Evolutionary conservation across 768 basidiomycete species (phyloP), one percentile per base, ranked within the genome.

Genomic region (Mycena rebaudengoi): DNA sequence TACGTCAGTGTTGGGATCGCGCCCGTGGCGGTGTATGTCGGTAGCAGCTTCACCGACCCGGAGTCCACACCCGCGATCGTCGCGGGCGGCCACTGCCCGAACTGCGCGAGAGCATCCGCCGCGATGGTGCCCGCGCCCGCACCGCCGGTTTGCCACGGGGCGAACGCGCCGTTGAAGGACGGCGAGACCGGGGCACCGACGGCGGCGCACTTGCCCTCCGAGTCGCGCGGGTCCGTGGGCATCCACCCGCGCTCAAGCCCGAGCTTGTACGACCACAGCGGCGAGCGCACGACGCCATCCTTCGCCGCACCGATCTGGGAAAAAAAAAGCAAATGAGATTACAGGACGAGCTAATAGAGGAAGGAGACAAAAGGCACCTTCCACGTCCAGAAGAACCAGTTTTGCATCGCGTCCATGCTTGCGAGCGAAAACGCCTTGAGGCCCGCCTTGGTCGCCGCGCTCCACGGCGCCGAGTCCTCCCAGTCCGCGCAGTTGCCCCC

Each of bases 361-460:
- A 91, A 91, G 66, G 87, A 75, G 0, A 88, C 86, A 7, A 83
- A 55, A 11, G 21, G 7, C n/a, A 92, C 90, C 82, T 89, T 91
- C 91, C 91, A 91, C 14, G 88, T 90, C 90, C 90, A 91, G 81
- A 84, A 91, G 78, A 88, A 91, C n/a, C n/a, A n/a, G n/a, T n/a
- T n/a, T n/a, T n/a, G n/a, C n/a, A n/a, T n/a, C n/a, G n/a, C n/a
- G n/a, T 78, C 79, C 88, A 70, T 89, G 82, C 67, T 84, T 82
- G 62, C 89, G 78, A 5, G 87, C 85, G 60, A 90, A 79, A 65
- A 87, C 86, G 65, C 35, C 26, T 40, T 80, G 73, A 74, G 75
- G 77, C 86, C 87, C 10, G 74, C 73, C 75, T 86, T 89, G 69
- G 79, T 37, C 16, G 33, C 33, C 5, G 53, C 39, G 23, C 43